Evolutionary conservation across 257 asterid genomes (phyloP), one percentile per base, ranked within the genome.

Genomic region (Solanum verrucosum): DNA sequence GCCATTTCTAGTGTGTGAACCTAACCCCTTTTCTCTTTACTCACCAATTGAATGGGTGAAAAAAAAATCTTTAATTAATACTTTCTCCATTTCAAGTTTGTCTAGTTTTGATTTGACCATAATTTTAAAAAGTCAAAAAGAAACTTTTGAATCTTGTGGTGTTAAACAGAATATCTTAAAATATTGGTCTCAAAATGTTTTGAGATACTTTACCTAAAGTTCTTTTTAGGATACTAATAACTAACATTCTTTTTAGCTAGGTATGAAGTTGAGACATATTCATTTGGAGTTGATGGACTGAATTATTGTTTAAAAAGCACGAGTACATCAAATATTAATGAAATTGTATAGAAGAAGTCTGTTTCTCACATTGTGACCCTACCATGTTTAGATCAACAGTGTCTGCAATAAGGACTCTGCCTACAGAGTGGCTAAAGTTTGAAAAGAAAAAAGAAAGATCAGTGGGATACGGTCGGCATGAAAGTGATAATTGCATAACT

Each of bases 231-330:
- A 52, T 56, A 56, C 25, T 52, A 52, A 63, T 63, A 63, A n/a
- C 15, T 73, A 34, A 18, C 46, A 34, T 73, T 73, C 46, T 8
- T 73, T 71, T 5, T 8, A 33, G 35, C 35, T 33, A 73, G 84
- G 35, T 13, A 68, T 13, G 63, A 59, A 87, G 18, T 37, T 87
- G 83, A 44, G 86, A 78, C 92, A 91, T 65, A 78, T 91, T 90
- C 87, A 89, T 91, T 90, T 88, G 90, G 79, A 15, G 74, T 86
- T 72, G 84, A 83, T 63, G 91, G 88, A 9, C 70, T 67, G 33
- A 87, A 90, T 88, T 84, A 87, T 88, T 89, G 87, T 70, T 70
- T 83, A 46, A 40, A 72, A 89, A 87, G 90, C 79, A 87, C 75
- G 78, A 88, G 88, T 74, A 72, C 86, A 71, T 83, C 35, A 42